Base-by-base conservation (phyloP, 2,329 filamentous ascomycete species). In the Sporothrix pallida region DNA sequence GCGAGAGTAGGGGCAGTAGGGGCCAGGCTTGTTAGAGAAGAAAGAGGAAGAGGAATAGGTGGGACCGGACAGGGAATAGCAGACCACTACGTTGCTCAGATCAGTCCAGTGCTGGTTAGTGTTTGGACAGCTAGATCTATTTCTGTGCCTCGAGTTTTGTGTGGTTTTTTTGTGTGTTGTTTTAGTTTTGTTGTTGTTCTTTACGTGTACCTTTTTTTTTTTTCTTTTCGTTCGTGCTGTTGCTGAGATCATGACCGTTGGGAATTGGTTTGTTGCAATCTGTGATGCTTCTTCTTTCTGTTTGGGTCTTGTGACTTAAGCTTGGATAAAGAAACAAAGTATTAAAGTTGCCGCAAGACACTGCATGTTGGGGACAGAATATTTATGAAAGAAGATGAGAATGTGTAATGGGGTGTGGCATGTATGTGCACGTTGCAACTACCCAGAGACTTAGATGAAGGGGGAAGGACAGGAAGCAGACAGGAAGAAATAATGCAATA, bases 11-110 rank as follows among this genome's bases (percentile, higher is more conserved):
- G 60, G 60, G 37, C 31, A 37, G 60, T 63, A 63, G 60, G 60
- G 60, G 37, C 72, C 74, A 52, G 50, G 65, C 71, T 65, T 46
- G 60, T 65, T 46, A 46, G 60, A 65, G 60, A n/a, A 58, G n/a
- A 58, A 15, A 20, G 17, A n/a, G 31, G 60, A 13, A 37, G 60
- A 63, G 12, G 52, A 65, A 17, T 17, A n/a, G 48, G 52, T 58
- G 68, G 68, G 52, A 44, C 50, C 68, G 9, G 42, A 20, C 69
- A 48, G 50, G 44, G 70, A 58, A 20, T 62, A 67, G 50, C 58
- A 65, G 63, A 65, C 31, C 46, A 72, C 67, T 26, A 56, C 46
- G 44, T 69, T 62, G 52, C 52, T 52, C 44, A 37, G 46, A 31
- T 31, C 23, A 65, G 42, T 65, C 17, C n/a, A 20, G 37, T 50